Evolutionary conservation across 176 grass and related monocot species (phyloP), one percentile per base, ranked within the genome.

Genomic region (Zizania latifolia): DNA sequence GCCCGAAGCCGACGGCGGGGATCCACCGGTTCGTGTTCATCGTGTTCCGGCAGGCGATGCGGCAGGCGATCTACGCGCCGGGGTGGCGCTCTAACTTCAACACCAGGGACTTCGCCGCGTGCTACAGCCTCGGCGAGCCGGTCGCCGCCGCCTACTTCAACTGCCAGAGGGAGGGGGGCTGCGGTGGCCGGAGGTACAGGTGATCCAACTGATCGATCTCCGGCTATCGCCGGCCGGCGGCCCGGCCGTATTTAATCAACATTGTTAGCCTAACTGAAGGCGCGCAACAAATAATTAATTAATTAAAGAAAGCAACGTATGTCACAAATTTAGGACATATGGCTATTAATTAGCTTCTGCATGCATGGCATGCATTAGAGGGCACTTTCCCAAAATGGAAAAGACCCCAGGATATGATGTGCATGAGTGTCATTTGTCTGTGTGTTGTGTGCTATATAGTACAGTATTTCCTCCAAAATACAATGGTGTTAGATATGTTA

Each of bases 1-100:
- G 65, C 65, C 86, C 90, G 1, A 60, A 9, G 27, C 90, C 90
- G 0, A 28, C 61, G 17, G 76, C 76, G 2, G 90, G 90, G 53
- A 89, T 93, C 71, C 90, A 93, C 62, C 90, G 90, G 1, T 78
- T 89, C 22, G 90, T 86, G 50, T 89, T 89, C 59, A 70, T 92
- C 58, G 58, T 86, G 40, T 92, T 92, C 83, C 63, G 71, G 17
- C 90, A 92, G 71, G 28, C 41, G 21, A 54, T 77, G 58, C 79
- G 66, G 8, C 90, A 89, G 62, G 2, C 83, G 0, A 83, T 93
- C 40, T 71, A 86, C 27, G 83, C 86, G 14, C 90, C 90, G 0
- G 90, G 86, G 30, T 93, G 90, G 90, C 81, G 90, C n/a, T 80
- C 77, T 22, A 93, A 93, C 86, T 93, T 89, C 90, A 84, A 72